Base-by-base conservation (phyloP, 202 grass and related monocot species). In the Sporobolus alterniflorus region DNA sequence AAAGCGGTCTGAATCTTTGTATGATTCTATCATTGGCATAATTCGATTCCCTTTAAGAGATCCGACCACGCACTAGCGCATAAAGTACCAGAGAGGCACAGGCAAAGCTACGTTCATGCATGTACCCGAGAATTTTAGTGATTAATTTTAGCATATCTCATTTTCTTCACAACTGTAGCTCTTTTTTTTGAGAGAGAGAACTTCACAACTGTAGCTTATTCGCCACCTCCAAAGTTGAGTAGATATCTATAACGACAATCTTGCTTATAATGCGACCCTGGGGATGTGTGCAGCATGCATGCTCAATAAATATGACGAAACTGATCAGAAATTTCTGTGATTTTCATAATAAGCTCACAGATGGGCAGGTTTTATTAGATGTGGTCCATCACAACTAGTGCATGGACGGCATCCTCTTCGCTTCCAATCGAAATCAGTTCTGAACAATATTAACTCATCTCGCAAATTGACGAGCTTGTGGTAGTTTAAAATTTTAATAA, bases 21-120 rank as follows among this genome's bases (percentile, higher is more conserved):
- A 10, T 28, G 34, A 73, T 44, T n/a, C 64, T 28, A 39, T 26
- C 67, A 33, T 14, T 78, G 25, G 57, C 10, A 79, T 64, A 42
- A 65, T 46, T 28, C 7, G 51, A 64, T 43, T 78, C 56, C 22
- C 0, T 30, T 44, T 71, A 54, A 41, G 56, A 85, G 67, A 85
- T 85, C 42, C 43, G 31, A 42, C 28, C 62, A 7, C 43, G 15
- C 32, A 33, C 10, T 42, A 17, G 20, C 33, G 1, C 12, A 52
- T 1, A 1, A 13, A 44, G 42, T 44, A 44, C 42, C 42, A 44
- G 11, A 40, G 3, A 44, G 42, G 42, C 42, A 9, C 42, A 9
- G 11, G 42, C 42, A 44, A 44, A 44, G 42, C 42, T 44, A 44
- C 42, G 42, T 44, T 44, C 9, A 44, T 44, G 8, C 42, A 40